Conservation (phyloP, 139 green algal genomes). For the Chlamydomonas schloesseri region DNA sequence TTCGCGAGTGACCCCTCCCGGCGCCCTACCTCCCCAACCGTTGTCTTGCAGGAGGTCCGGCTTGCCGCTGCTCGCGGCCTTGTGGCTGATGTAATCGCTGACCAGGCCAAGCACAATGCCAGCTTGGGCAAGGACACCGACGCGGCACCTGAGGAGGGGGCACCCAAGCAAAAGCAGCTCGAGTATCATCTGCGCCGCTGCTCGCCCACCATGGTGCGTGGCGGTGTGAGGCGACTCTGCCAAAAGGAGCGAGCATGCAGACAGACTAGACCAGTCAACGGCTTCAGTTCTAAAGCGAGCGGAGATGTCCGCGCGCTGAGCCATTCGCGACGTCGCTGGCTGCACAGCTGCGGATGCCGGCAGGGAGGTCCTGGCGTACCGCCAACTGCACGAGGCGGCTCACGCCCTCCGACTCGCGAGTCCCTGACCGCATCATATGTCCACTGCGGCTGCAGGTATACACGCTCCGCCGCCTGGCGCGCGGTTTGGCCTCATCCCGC, state of each 20-base stretch:
- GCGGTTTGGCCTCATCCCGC: constrained; percentile 76
- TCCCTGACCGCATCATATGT: too few species aligned
- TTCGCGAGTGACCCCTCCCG: not conserved
- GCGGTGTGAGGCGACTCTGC: too few species aligned
- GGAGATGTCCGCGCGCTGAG: too few species aligned
- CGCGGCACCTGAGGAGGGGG: not conserved
- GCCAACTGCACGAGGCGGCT: too few species aligned
- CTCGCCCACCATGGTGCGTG: constrained; percentile 65
- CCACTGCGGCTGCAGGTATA: constrained; percentile 80
- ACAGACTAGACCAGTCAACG: too few species aligned
- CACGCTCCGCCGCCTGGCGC: constrained; percentile 73
- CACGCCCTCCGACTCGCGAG: too few species aligned
- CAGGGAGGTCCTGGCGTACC: too few species aligned
- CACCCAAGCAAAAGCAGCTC: constrained; percentile 27
- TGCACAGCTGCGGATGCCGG: too few species aligned
- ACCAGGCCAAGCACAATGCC: constrained; percentile 52
- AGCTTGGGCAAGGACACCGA: not conserved
- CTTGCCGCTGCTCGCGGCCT: constrained; percentile 10
- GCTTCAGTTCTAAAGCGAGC: too few species aligned
- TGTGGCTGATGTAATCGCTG: constrained; percentile 44
- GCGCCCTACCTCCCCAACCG: not conserved
- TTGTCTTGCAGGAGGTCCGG: constrained; percentile 4
- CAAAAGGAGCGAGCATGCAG: too few species aligned
- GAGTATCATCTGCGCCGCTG: constrained; percentile 63
- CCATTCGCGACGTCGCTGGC: too few species aligned